Evolutionary conservation across 192 early-diverging fungal species (phyloP), one percentile per base, ranked within the genome.

Genomic region (Rhizophagus prolifer): DNA sequence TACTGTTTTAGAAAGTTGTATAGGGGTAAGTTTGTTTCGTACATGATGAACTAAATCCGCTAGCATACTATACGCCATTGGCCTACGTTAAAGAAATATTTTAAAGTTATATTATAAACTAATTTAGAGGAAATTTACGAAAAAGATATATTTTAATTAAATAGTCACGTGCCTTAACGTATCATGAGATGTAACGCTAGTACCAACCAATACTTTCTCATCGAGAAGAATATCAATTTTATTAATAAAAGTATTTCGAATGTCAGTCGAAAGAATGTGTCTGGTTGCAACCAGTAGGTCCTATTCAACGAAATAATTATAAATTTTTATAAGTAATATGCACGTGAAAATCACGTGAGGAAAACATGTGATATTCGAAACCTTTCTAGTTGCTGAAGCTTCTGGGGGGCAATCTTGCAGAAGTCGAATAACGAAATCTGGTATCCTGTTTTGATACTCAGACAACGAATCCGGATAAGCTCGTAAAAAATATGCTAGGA

Each of bases 21-120:
- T 74, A 5, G 91, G 88, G 4, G 92, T 91, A 8, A 98, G 87
- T 65, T 96, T 94, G 9, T 86, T 85, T 25, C 98, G 92, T 59
- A 98, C 93, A 84, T 97, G 94, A 80, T 98, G 96, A 70, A 99
- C 92, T 65, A 99, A 83, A 82, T 99, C 98, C 1, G 96, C 95
- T 10, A 99, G 87, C 84, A 98, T 94, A 78, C 93, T 95, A 80
- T 97, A 95, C 1, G 95, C 96, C 65, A 97, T 83, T 4, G 96
- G 94, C 73, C 94, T 91, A 78, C 23, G 23, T 47, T 46, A n/a
- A 19, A 2, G 59, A 75, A 47, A 31, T 59, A 31, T 4, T 25
- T 74, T 21, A 41, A n/a, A 74, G 13, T 31, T 50, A 47, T 58
- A 26, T n/a, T n/a, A 62, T 44, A 21, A 81, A 21, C 26, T 64